Evolutionary conservation across 768 basidiomycete species (phyloP).

Genomic region (Agaricus subrufescens): DNA sequence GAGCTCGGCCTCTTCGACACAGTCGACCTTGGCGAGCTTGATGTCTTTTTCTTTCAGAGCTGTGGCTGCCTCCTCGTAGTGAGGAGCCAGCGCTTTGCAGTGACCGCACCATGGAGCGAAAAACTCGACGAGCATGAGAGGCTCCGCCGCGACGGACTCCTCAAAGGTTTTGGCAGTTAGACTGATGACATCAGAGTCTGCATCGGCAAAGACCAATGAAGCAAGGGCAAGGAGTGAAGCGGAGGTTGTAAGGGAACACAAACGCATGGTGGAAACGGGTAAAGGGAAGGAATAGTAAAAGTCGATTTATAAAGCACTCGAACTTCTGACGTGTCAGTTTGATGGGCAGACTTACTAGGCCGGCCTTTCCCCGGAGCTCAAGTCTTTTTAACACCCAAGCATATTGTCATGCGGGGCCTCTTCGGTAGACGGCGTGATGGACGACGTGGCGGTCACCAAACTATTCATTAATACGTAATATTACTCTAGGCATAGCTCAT

Average conservation of each 20-base stretch:
- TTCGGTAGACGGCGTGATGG: background rate
- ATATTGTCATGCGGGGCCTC: background rate
- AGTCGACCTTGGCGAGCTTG: slow-evolving; percentile 94
- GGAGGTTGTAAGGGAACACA: slow-evolving; percentile 48
- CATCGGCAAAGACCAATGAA: slow-evolving; percentile 50
- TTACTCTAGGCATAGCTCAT: background rate
- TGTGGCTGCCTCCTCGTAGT: slow-evolving; percentile 93
- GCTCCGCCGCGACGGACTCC: slow-evolving; percentile 54
- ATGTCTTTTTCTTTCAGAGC: slow-evolving; percentile 86
- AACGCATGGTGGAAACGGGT: slow-evolving; percentile 53
- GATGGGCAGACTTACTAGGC: background rate
- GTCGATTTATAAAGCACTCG: slow-evolving; percentile 12
- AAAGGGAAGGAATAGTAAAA: slow-evolving; percentile 14
- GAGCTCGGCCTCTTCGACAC: slow-evolving; percentile 89
- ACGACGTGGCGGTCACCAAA: slow-evolving; percentile 6
- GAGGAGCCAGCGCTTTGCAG: slow-evolving; percentile 92
- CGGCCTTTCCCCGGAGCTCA: background rate
- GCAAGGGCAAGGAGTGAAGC: slow-evolving; percentile 48
- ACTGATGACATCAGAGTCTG: slow-evolving; percentile 76
- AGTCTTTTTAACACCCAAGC: background rate
- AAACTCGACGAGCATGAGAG: slow-evolving; percentile 90
- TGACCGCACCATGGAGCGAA: slow-evolving; percentile 95
- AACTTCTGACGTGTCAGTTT: slow-evolving; percentile 49
- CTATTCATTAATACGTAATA: background rate
- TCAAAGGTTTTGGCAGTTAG: slow-evolving; percentile 71